Evolutionary conservation across 257 asterid species (phyloP).

Genomic region (Rhazya stricta): DNA sequence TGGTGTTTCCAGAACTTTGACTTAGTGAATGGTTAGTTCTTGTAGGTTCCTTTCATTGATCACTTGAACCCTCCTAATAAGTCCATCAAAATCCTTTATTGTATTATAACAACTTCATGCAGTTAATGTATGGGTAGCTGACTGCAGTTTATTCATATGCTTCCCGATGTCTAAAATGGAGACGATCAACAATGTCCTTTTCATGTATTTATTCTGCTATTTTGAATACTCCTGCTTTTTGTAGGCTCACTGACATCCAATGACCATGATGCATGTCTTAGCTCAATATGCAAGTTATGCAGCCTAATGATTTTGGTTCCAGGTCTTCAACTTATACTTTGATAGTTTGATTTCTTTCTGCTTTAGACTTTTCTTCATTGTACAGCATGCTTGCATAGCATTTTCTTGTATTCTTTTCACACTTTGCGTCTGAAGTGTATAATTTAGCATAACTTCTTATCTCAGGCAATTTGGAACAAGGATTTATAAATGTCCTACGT

Average conservation of each 20-base stretch:
- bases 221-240: conserved; percentile 27
- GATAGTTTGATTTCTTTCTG: neutral
- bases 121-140: neutral
- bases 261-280: conserved; percentile 41
- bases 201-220: neutral
- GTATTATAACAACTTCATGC: neutral
- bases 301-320: conserved; percentile 65
- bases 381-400: neutral
- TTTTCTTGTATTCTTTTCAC: conserved; percentile 1
- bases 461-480: conserved; percentile 55
- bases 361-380: neutral
- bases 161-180: neutral
- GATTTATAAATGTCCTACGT: conserved; percentile 41
- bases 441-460: neutral
- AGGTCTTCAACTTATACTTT: conserved; percentile 35
- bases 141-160: neutral
- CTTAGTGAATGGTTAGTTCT: conserved; percentile 52
- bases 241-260: conserved; percentile 42
- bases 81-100: neutral
- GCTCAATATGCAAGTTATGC: conserved; percentile 65
- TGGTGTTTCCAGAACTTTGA: conserved; percentile 49
- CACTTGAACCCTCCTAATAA: neutral
- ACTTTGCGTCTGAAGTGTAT: neutral
- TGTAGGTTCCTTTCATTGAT: neutral
- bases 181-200: neutral